These are phyloP conservation scores for Cercophora sp. DNA, from an alignment of 495 filamentous ascomycete genomes.

Conservation along the genomic window DNA sequence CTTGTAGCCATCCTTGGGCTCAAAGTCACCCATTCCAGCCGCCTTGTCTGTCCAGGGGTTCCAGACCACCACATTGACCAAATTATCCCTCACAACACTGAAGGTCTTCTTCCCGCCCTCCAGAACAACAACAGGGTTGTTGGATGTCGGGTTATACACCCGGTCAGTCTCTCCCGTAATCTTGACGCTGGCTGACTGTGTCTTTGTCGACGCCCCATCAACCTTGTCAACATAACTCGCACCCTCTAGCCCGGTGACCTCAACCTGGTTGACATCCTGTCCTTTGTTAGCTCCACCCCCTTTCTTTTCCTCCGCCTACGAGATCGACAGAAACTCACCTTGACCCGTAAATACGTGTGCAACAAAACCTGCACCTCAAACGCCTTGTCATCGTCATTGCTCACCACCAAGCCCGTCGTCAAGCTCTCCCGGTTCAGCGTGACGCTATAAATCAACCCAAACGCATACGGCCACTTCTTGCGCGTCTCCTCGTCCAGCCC, in stretches of 20 bases:
- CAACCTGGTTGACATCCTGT: slow-evolving; percentile 69
- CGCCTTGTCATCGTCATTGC: slow-evolving; percentile 73
- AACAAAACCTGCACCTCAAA: slow-evolving; percentile 90
- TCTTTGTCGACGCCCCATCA: slow-evolving; percentile 51
- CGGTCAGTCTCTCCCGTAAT: slow-evolving; percentile 79
- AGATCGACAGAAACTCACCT: slow-evolving; percentile 50
- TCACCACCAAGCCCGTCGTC: slow-evolving; percentile 78
- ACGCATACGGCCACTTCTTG: slow-evolving; percentile 73
- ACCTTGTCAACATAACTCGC: slow-evolving; percentile 81
- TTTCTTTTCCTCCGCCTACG: not conserved
- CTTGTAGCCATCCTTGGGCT: slow-evolving; percentile 80
- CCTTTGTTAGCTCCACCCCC: not conserved
- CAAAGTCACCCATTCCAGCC: slow-evolving; percentile 78
- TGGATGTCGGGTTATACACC: slow-evolving; percentile 51
- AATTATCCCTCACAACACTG: slow-evolving; percentile 70
- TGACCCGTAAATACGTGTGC: slow-evolving; percentile 82
- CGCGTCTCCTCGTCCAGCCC: slow-evolving; percentile 62
- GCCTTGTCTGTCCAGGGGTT: slow-evolving; percentile 92
- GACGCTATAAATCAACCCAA: slow-evolving; percentile 89
- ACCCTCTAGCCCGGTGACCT: slow-evolving; percentile 67
- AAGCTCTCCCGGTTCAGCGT: slow-evolving; percentile 70
- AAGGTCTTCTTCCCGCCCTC: slow-evolving; percentile 61
- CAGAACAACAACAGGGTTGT: slow-evolving; percentile 54
- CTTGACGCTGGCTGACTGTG: slow-evolving; percentile 50
- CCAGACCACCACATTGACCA: slow-evolving; percentile 90